Evolutionary conservation across 2,329 filamentous ascomycete species (phyloP), one percentile per base, ranked within the genome.

Genomic region (Pseudogymnoascus verrucosus): DNA sequence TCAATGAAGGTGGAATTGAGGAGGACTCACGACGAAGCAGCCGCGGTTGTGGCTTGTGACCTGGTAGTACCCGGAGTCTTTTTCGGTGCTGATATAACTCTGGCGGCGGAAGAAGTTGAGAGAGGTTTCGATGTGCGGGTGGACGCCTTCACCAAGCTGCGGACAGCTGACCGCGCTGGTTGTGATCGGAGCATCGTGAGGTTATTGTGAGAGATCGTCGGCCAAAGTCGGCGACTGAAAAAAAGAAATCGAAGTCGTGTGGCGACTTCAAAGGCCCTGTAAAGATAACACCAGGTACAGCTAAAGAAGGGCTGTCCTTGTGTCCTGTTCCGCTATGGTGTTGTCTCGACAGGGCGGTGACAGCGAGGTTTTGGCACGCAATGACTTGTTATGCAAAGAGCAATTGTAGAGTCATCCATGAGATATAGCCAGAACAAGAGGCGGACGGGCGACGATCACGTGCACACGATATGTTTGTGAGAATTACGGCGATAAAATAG

Each of bases 21-120:
- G 69, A 64, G 61, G 64, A 80, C 85, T 74, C 79, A 88, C 84
- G 80, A 74, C 65, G 82, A 75, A 47, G 79, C 76, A 66, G 82
- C 76, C 47, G 79, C 77, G 42, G 78, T 76, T 36, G 82, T 83
- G 34, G 80, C 77, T 67, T 83, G 79, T 71, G 76, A 80, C 72
- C 82, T 79, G 63, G 76, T 72, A 44, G 74, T 76, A 21, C 74
- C 69, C 34, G 78, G 74, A 3, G 73, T 72, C 69, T 78, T 82
- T 68, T 76, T 67, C 47, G 64, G 67, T 63, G 67, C 64, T 51
- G 63, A 65, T 64, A 68, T 67, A 34, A 36, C 64, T 36, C 67
- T 68, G 34, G 77, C 74, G 61, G 77, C 73, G 63, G 76, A 71
- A 36, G 79, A 76, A 40, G 77, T 75, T 39, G 79, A 78, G 69